These are phyloP conservation scores for Rosa persica DNA, from an alignment of 306 rosid species.

Conservation along the genomic window DNA sequence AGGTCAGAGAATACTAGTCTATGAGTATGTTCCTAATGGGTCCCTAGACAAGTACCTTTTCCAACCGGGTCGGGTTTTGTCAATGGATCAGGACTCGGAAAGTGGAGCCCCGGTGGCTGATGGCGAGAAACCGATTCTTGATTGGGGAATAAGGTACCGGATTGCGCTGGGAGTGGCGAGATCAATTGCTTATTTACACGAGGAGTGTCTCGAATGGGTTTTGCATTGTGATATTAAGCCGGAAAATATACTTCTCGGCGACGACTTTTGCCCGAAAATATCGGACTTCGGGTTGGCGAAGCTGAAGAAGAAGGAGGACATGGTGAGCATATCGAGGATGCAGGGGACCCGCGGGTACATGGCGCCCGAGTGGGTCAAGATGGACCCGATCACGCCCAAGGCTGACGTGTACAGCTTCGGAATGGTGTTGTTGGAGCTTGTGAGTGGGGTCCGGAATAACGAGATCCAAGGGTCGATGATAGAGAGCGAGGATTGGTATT, in stretches of 20 bases:
- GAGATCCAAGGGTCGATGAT: constrained; percentile 42
- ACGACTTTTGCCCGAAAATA: constrained; percentile 85
- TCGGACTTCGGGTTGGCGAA: constrained; percentile 89
- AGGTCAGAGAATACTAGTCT: constrained; percentile 78
- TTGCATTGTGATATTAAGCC: constrained; percentile 90
- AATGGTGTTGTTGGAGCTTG: constrained; percentile 80
- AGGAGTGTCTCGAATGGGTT: constrained; percentile 96
- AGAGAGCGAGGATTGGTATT: constrained; percentile 75
- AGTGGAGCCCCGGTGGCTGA: background rate
- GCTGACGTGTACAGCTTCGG: constrained; percentile 93
- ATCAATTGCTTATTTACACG: constrained; percentile 83
- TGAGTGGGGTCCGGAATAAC: constrained; percentile 63
- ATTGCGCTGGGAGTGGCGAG: constrained; percentile 82
- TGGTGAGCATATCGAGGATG: constrained; percentile 72
- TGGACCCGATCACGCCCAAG: constrained; percentile 71
- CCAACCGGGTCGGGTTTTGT: background rate
- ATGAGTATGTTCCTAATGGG: constrained; percentile 73
- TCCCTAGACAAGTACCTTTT: constrained; percentile 76
- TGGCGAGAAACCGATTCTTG: constrained; percentile 37
- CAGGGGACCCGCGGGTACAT: constrained; percentile 91
- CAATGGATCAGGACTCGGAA: background rate
- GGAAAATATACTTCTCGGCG: constrained; percentile 74
- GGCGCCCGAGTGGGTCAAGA: constrained; percentile 86
- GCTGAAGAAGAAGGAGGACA: constrained; percentile 70
- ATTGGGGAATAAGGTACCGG: constrained; percentile 76